Conservation (phyloP, 2,329 filamentous ascomycete genomes). For the Nemania diffusa region DNA sequence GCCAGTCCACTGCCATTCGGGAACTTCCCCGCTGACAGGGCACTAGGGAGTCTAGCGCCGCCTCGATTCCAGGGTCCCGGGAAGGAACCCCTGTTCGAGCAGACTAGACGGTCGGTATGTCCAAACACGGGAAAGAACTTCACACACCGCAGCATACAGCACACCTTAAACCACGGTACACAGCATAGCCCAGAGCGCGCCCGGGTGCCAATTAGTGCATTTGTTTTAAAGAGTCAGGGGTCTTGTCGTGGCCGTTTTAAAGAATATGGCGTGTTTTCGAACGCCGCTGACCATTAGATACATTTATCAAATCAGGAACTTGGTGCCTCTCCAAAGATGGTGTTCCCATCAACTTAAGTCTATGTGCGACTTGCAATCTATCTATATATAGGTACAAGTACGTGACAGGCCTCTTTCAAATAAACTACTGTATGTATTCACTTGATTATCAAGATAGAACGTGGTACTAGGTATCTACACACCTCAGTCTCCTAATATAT, state of each 20-base stretch:
- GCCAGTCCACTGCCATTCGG: slow-evolving; percentile 35
- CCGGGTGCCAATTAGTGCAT: slow-evolving; percentile 6
- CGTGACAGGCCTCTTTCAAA: not conserved
- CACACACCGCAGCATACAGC: slow-evolving; percentile 1
- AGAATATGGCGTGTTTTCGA: slow-evolving; percentile 14
- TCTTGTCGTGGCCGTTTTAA: not conserved
- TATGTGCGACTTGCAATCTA: not conserved
- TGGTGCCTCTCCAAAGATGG: not conserved
- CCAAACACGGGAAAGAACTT: slow-evolving; percentile 21
- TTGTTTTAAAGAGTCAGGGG: not conserved
- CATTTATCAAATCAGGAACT: not conserved
- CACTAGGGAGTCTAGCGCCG: slow-evolving; percentile 31
- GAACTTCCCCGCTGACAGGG: slow-evolving; percentile 41
- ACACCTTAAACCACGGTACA: not conserved
- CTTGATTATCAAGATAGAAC: not conserved
- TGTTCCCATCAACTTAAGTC: not conserved
- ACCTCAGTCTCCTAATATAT: too few relatives aligned
- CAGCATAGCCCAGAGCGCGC: not conserved
- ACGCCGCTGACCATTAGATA: slow-evolving; percentile 1
- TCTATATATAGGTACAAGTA: too few relatives aligned
- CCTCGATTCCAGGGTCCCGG: slow-evolving; percentile 21
- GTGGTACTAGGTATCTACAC: not conserved
- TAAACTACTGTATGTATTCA: too few relatives aligned
- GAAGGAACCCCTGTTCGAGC: slow-evolving; percentile 18
- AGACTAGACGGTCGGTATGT: not conserved